A percentile compares a stretch with the other conserved stretches of the same genome.
Evolutionary conservation across 139 green algal species (phyloP).

Genomic region (Chlorella sp.): DNA sequence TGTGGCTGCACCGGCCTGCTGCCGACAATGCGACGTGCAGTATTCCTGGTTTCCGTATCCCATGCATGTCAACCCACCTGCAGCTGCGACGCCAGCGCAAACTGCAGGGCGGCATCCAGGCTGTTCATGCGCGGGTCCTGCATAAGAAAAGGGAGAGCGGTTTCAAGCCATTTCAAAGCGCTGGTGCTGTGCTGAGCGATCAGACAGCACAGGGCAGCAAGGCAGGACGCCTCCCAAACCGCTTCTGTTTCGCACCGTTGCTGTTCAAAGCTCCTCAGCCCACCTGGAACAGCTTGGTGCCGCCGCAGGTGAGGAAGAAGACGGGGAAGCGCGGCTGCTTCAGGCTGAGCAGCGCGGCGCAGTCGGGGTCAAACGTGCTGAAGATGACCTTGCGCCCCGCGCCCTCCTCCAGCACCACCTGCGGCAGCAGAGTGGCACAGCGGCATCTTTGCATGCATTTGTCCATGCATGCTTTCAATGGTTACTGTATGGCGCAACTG

Average conservation of each 20-base stretch:
- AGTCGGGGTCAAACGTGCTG: constrained; percentile 59
- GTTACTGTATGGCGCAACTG: no score
- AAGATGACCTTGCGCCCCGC: constrained; percentile 50
- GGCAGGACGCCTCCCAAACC: no score
- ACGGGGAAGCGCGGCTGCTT: constrained; percentile 58
- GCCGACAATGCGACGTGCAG: neutral
- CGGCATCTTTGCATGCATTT: no score
- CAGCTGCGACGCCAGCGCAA: constrained; percentile 49
- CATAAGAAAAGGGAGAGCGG: no score
- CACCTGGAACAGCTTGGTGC: constrained; percentile 46
- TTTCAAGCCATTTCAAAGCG: no score
- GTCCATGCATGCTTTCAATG: no score
- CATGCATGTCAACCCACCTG: no score
- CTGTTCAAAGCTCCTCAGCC: no score
- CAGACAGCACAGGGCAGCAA: no score
- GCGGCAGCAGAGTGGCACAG: neutral
- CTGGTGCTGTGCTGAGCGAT: no score
- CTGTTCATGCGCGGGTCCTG: constrained; percentile 60
- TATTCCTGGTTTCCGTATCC: no score
- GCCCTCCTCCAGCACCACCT: constrained; percentile 54
- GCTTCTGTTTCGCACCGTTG: no score
- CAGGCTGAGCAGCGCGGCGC: constrained; percentile 48
- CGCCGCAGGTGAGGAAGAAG: constrained; percentile 60
- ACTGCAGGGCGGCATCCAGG: constrained; percentile 53
- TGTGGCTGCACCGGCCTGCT: neutral